Base-by-base conservation (phyloP, 257 asterid species). In the Cordia subcordata region DNA sequence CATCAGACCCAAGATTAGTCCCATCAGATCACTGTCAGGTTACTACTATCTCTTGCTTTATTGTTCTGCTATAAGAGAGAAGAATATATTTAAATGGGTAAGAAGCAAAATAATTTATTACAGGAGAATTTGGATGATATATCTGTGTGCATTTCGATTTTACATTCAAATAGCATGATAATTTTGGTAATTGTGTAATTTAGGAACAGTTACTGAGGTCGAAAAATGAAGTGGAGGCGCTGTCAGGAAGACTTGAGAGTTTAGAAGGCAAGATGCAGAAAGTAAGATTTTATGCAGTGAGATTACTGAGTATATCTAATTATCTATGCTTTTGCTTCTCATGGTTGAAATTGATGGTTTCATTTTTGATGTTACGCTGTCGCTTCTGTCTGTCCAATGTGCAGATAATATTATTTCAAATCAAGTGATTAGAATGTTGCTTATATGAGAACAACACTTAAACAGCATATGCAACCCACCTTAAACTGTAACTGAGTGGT, bases 21-120 rank as follows among this genome's bases (percentile, higher is more conserved):
- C 61, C 49, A 4, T 45, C 53, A 14, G 76, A 72, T 57, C 80
- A 81, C 51, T 65, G 67, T 67, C 76, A 76, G 87, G 88, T 84
- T 68, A 64, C 64, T 44, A 38, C 55, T 63, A 27, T 33, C 27
- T 44, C 44, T 55, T 59, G 62, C 15, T 62, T 57, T 59, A 53
- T 13, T 60, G 44, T 54, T 27, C 22, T 27, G 35, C 35, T 27
- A 27, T 27, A 27, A 27, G 35, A 27, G 35, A 27, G 35, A 27
- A 27, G 6, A 27, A 27, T n/a, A n/a, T n/a, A 27, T 27, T 27
- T 27, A 6, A 27, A n/a, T n/a, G n/a, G 35, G 35, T 27, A 27
- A 46, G 10, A 20, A 16, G 9, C 13, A n/a, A 20, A 51, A 20
- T 17, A 12, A 38, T 63, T 54, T 18, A 4, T 11, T 23, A 8